Conservation (phyloP, 495 filamentous ascomycete genomes). For the Talaromyces stipitatus region DNA sequence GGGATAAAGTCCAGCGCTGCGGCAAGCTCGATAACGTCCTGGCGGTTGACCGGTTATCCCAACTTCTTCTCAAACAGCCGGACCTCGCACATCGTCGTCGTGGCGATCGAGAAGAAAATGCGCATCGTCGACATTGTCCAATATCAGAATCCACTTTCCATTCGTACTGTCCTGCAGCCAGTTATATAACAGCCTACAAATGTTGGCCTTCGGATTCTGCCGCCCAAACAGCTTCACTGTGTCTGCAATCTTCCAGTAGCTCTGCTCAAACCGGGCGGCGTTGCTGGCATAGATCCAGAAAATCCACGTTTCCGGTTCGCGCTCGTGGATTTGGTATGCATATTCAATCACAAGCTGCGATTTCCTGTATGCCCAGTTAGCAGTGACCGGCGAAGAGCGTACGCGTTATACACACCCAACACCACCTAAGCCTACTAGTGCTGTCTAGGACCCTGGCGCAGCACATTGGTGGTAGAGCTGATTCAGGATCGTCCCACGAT, state of each 20-base stretch:
- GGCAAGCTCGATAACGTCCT: constrained; percentile 17
- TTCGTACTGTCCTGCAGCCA: constrained; percentile 27
- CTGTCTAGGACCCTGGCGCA: constrained; percentile 13
- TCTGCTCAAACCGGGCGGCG: constrained; percentile 32
- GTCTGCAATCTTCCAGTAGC: constrained; percentile 31
- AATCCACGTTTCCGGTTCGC: constrained; percentile 35
- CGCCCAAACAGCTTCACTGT: constrained; percentile 23
- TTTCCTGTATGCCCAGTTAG: constrained; percentile 19
- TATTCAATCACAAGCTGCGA: constrained; percentile 33
- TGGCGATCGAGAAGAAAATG: constrained; percentile 14
- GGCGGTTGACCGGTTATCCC: constrained; percentile 1
- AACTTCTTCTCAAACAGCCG: constrained; percentile 23
- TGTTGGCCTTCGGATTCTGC: constrained; percentile 28
- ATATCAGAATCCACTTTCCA: too few relatives aligned
- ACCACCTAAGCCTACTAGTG: constrained; percentile 18
- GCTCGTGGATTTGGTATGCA: constrained; percentile 22
- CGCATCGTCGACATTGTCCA: constrained; percentile 15
- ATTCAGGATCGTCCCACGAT: constrained; percentile 14
- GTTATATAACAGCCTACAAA: constrained; percentile 27
- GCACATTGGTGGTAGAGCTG: constrained; percentile 18
- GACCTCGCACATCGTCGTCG: background rate
- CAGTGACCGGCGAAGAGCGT: too few relatives aligned
- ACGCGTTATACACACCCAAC: too few relatives aligned
- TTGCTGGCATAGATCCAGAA: too few relatives aligned
- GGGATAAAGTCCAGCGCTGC: constrained; percentile 28